These are phyloP conservation scores for Ogataea zsoltii DNA, from an alignment of 805 yeast genomes.

Conservation along the genomic window DNA sequence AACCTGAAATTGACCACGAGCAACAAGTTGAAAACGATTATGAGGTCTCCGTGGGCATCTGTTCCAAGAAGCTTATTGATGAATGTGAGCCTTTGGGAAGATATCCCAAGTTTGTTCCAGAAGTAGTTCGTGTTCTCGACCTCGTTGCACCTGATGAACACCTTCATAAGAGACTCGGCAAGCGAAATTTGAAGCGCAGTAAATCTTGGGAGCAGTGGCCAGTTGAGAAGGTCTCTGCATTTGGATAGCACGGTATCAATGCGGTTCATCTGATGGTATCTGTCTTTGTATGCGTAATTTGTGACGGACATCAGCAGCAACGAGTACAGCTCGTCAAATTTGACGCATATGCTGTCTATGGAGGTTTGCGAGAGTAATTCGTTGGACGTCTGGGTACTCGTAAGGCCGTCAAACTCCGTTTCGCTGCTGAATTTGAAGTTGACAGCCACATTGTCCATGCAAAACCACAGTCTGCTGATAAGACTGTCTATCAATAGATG, in stretches of 20 bases:
- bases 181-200: slow-evolving; percentile 28
- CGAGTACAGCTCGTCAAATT: slow-evolving; percentile 32
- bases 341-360: slow-evolving; percentile 13
- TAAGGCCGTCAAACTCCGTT: neutral
- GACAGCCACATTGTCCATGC: slow-evolving; percentile 32
- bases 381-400: slow-evolving; percentile 3
- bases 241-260: slow-evolving; percentile 21
- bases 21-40: slow-evolving; percentile 22
- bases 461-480: slow-evolving; percentile 34
- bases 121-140: slow-evolving; percentile 21
- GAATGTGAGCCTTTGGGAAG: slow-evolving; percentile 12
- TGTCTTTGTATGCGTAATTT: slow-evolving; percentile 22
- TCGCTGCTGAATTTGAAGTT: slow-evolving; percentile 26
- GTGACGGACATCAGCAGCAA: slow-evolving; percentile 25
- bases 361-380: slow-evolving; percentile 23
- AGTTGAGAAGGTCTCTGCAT: slow-evolving; percentile 30
- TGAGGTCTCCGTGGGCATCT: slow-evolving; percentile 21
- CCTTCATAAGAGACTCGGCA: slow-evolving; percentile 29
- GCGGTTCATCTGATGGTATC: slow-evolving; percentile 14
- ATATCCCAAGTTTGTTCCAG: slow-evolving; percentile 25
- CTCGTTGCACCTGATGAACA: slow-evolving; percentile 18
- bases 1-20: slow-evolving; percentile 14
- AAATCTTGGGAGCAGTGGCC: slow-evolving; percentile 29
- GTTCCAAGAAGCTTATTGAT: slow-evolving; percentile 5
- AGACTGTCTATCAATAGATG: slow-evolving; percentile 26